Evolutionary conservation across 176 grass and related monocot species (phyloP).

Genomic region (Dactylis glomerata): DNA sequence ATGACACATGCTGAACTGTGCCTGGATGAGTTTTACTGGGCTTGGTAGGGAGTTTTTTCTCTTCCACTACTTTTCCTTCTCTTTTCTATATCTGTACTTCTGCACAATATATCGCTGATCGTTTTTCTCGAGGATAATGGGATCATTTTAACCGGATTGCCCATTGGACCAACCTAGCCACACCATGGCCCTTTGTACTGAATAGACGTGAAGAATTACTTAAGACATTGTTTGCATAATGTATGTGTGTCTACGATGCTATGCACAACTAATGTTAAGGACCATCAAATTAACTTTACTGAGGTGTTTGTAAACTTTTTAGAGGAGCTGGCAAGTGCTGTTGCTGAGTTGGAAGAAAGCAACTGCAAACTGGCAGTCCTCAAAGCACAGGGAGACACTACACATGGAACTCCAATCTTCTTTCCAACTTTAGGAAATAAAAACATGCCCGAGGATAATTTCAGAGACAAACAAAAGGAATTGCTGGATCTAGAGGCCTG

Average conservation of each 20-base stretch:
- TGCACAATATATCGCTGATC: neutral
- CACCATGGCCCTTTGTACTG: neutral
- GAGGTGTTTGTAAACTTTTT: slow-evolving; percentile 38
- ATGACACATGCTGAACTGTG: neutral
- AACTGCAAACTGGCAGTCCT: slow-evolving; percentile 54
- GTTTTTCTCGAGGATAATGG: neutral
- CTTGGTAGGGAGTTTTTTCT: slow-evolving; percentile 1
- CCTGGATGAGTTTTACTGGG: neutral
- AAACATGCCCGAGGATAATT: slow-evolving; percentile 44
- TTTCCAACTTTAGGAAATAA: slow-evolving; percentile 64
- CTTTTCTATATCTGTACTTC: neutral
- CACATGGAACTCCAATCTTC: slow-evolving; percentile 54
- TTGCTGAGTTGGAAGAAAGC: slow-evolving; percentile 76
- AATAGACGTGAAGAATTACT: neutral
- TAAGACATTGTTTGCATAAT: neutral
- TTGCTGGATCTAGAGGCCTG: slow-evolving; percentile 72
- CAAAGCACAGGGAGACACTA: slow-evolving; percentile 62
- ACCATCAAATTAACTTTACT: slow-evolving; percentile 15
- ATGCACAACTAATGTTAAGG: neutral
- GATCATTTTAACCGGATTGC: neutral
- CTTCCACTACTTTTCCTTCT: neutral
- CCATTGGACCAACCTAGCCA: neutral
- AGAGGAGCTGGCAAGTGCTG: slow-evolving; percentile 72
- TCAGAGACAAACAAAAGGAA: slow-evolving; percentile 71
- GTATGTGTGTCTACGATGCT: neutral